These are phyloP conservation scores for Suillus sp. DNA, from an alignment of 768 basidiomycete genomes.

Conservation along the genomic window DNA sequence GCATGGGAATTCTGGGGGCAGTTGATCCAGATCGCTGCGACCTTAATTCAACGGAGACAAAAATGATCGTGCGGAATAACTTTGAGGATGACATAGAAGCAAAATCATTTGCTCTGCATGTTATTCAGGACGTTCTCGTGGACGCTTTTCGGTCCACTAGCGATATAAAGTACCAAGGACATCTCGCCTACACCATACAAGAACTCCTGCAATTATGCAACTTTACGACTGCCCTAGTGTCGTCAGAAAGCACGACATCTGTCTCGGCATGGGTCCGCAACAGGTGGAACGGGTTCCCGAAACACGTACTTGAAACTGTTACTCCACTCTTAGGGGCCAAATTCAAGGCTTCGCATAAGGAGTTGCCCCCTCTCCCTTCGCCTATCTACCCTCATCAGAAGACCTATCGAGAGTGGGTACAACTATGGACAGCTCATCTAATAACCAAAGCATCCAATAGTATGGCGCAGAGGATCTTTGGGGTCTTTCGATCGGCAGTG, in stretches of 20 bases:
- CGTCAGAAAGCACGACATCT: constrained; percentile 47
- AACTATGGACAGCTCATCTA: constrained; percentile 82
- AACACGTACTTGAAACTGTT: constrained; percentile 83
- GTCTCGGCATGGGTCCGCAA: constrained; percentile 67
- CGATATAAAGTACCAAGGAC: constrained; percentile 88
- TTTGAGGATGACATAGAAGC: constrained; percentile 81
- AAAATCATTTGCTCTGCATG: constrained; percentile 76
- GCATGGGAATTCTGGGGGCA: constrained; percentile 89
- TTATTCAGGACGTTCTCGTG: constrained; percentile 84
- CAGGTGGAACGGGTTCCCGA: constrained; percentile 79
- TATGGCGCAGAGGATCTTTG: constrained; percentile 70
- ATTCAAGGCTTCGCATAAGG: constrained; percentile 54
- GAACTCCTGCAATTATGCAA: constrained; percentile 86
- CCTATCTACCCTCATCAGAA: constrained; percentile 76
- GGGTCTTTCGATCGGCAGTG: constrained; percentile 75
- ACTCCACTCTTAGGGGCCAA: constrained; percentile 78
- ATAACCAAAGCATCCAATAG: constrained; percentile 63
- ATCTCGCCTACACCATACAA: constrained; percentile 90
- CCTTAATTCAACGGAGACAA: constrained; percentile 54
- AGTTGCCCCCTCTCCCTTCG: constrained; percentile 44
- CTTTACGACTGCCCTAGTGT: constrained; percentile 77
- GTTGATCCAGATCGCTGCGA: constrained; percentile 94
- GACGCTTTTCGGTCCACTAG: constrained; percentile 91
- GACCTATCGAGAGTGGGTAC: constrained; percentile 98
- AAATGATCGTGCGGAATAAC: constrained; percentile 77